These are phyloP conservation scores for Trichoderma erinaceum DNA, from an alignment of 495 filamentous ascomycete species.

Conservation along the genomic window DNA sequence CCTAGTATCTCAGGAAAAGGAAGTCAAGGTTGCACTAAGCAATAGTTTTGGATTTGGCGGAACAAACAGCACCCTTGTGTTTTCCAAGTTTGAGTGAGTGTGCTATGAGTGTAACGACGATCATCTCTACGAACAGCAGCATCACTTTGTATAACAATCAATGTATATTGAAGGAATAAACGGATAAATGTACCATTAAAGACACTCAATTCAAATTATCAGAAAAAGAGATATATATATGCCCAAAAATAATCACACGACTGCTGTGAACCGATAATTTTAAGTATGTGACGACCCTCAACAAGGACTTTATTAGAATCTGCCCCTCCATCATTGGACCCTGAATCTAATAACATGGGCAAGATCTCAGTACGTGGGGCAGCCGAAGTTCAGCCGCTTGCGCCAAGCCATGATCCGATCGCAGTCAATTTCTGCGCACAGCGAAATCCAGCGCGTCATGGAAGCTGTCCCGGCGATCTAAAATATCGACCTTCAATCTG, in stretches of 20 bases:
- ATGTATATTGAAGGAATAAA: too few species aligned
- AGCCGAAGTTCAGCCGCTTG: constrained; percentile 1
- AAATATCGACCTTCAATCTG: not conserved
- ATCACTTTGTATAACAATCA: too few species aligned
- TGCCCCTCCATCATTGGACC: constrained; percentile 2
- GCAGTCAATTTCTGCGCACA: not conserved
- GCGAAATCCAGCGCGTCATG: constrained; percentile 6
- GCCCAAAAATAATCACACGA: too few species aligned
- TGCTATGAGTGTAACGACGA: not conserved
- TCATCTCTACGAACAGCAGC: not conserved
- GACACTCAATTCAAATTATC: too few species aligned
- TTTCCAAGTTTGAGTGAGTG: constrained; percentile 45
- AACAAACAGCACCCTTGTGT: constrained; percentile 88
- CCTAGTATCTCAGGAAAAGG: constrained; percentile 57
- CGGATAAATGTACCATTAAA: too few species aligned
- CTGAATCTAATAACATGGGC: not conserved
- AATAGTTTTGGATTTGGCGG: constrained; percentile 99
- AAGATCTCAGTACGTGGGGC: not conserved
- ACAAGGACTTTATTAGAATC: not conserved
- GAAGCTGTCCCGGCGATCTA: not conserved
- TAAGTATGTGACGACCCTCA: too few species aligned
- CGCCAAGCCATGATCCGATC: not conserved
- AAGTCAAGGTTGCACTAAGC: constrained; percentile 70
- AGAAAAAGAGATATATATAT: too few species aligned
- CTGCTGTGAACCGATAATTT: too few species aligned